A percentile compares a stretch with the other conserved stretches of the same genome.
These are phyloP conservation scores for Anisodus acutangulus DNA, from an alignment of 257 asterid genomes.

Conservation along the genomic window DNA sequence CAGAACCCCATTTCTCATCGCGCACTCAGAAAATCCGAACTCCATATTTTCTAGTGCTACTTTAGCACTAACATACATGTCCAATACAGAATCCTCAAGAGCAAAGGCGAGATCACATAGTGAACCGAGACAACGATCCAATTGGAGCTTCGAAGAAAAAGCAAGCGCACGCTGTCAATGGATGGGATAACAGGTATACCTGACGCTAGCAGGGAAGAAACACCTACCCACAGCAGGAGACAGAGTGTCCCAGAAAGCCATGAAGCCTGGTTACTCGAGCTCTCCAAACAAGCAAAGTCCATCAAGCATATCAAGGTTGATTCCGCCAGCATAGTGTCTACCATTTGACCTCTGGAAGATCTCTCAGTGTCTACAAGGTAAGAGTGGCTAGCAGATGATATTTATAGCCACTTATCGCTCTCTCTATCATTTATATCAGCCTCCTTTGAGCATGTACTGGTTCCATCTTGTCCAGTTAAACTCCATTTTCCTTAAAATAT, in stretches of 20 bases:
- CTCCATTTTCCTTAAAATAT: constrained; percentile 22
- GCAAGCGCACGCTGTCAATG: constrained; percentile 53
- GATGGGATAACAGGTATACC: constrained; percentile 35
- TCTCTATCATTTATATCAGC: constrained; percentile 44
- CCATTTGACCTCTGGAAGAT: constrained; percentile 39
- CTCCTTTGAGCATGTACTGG: constrained; percentile 54
- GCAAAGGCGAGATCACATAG: constrained; percentile 82
- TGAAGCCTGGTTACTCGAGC: constrained; percentile 52
- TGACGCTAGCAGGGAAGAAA: background rate
- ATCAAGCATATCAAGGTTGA: constrained; percentile 39
- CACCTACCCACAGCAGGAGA: constrained; percentile 18
- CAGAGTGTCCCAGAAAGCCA: constrained; percentile 45
- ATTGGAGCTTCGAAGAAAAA: constrained; percentile 43
- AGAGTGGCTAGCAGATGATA: constrained; percentile 14
- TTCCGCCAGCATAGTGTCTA: constrained; percentile 34
- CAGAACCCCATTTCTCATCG: constrained; percentile 31
- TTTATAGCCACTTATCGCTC: constrained; percentile 38
- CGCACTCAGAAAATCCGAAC: constrained; percentile 37
- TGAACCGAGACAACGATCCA: constrained; percentile 73
- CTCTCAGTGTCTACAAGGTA: background rate
- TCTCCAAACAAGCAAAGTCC: constrained; percentile 44
- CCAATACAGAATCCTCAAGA: constrained; percentile 65
- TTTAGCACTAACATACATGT: constrained; percentile 59
- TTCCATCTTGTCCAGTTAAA: constrained; percentile 31
- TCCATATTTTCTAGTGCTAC: constrained; percentile 34